Base-by-base conservation (phyloP, 2,329 filamentous ascomycete species). In the Exserohilum rostratum region DNA sequence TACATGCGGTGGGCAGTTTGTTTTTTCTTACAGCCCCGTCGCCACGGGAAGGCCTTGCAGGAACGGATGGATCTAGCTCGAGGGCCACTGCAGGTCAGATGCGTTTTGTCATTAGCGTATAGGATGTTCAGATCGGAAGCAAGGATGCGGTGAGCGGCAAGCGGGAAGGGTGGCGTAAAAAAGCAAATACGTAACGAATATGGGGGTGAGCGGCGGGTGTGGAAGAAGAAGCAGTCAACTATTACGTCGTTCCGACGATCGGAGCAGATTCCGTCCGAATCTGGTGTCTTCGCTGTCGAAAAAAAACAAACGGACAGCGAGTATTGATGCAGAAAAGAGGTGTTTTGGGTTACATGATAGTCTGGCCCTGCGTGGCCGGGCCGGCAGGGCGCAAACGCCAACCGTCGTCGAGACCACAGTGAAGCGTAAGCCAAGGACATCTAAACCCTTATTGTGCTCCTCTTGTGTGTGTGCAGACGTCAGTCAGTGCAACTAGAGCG, bases 51-150 rank as follows among this genome's bases (percentile, higher is more conserved):
- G 27, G 27, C 15, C 30, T 15, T 38, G 29, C 43, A 37, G 50
- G 35, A 47, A 52, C 46, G 11, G 30, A 52, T 52, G 35, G 50
- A 35, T 47, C 50, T 52, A 52, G 44, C 35, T 40, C 27, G 37
- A 42, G 6, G 29, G 25, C 35, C 27, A 35, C 50, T 52, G 50
- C 50, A 42, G 12, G 20, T 25, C 33, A 18, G 43, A 45, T 39
- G 30, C 12, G 39, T 34, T 46, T 27, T 29, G 15, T 9, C 20
- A 25, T 11, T 52, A 52, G 44, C 35, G 50, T 20, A 29, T n/a
- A 52, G 27, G 42, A 30, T 30, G 25, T 25, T 20, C 5, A 22
- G 50, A 48, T 48, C 50, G 50, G 50, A 46, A 47, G 50, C 50
- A 39, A 30, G 18, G 44, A 52, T 42, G 50, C 44, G 48, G 37